Base-by-base conservation (phyloP, 1,284 basidiomycete genomes). In the Sporisorium reilianum region DNA sequence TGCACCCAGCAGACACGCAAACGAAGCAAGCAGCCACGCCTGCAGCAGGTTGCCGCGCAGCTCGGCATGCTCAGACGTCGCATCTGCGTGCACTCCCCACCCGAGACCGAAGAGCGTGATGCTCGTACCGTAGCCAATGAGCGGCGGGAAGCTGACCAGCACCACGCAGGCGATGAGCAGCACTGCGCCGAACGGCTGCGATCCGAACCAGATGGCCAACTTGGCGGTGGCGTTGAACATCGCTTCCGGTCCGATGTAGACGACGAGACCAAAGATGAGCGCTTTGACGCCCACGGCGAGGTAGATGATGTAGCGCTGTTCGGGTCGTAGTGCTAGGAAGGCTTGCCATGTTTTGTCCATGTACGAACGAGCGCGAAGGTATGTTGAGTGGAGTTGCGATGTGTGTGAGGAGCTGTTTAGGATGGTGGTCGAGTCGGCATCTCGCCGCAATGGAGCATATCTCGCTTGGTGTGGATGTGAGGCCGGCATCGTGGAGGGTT, bases 91-190 rank as follows among this genome's bases (percentile, higher is more conserved):
- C 34, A 70, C 64, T 32, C 70, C 81, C 73, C 78, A 83, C 11
- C 79, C 74, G 18, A 81, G 58, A 2, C 82, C 81, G 40, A 68
- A 78, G 2, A 84, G 56, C 2, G 81, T 83, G 30, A 83, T 69
- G 9, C 58, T 46, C 0, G 79, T 80, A 5, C 78, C 77, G 52
- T 83, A 84, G 10, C 82, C 82, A 40, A 77, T 53, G 26, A 79
- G 58, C 2, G 82, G 82, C 5, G 82, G 82, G 32, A 84, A 75
- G 16, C 69, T 58, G n/a, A 81, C 57, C 22, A 71, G 41, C n/a
- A 77, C 50, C 23, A 75, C 60, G 18, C 60, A 34, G 0, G 65
- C 28, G 25, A 79, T 58, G 20, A 80, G 46, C 6, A 77, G 55
- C 20, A 42, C 55, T 12, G 70, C 64, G 0, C 79, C 77, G n/a